Evolutionary conservation across 2,329 filamentous ascomycete species (phyloP).

Genomic region (Fusarium marasasianum): DNA sequence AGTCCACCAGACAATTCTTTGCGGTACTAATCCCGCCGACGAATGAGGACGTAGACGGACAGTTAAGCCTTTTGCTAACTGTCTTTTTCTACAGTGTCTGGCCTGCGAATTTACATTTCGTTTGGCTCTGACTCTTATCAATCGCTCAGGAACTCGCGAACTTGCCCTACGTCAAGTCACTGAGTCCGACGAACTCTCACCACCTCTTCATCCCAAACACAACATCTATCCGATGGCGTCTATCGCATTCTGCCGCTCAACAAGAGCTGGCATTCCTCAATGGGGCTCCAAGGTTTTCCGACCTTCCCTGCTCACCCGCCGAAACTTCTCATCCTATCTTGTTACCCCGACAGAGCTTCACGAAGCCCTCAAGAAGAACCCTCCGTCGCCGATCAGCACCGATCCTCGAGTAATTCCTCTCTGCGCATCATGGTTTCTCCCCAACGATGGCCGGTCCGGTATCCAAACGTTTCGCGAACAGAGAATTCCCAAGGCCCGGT

Average conservation of each 20-base stretch:
- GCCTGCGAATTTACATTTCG: neutral
- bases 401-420: conserved; percentile 86
- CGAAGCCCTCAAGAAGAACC: conserved; percentile 83
- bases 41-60: conserved; percentile 39
- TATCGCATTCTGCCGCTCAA: conserved; percentile 53
- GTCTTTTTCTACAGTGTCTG: conserved; percentile 12
- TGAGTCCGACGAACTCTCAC: conserved; percentile 6
- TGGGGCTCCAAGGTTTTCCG: conserved; percentile 47
- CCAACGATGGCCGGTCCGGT: conserved; percentile 87
- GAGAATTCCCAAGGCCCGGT: conserved; percentile 88
- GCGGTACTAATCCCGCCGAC: conserved; percentile 21
- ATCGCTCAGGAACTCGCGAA: conserved; percentile 26
- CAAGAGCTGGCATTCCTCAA: conserved; percentile 52
- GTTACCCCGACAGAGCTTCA: conserved; percentile 85
- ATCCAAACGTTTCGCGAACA: conserved; percentile 81
- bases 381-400: conserved; percentile 80
- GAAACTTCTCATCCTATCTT: conserved; percentile 79
- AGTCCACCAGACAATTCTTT: conserved; percentile 7
- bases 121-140: conserved; percentile 35
- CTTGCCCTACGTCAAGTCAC: conserved; percentile 34
- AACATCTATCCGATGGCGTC: conserved; percentile 52
- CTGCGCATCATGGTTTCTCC: conserved; percentile 95
- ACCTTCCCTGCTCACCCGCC: conserved; percentile 41
- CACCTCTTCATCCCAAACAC: conserved; percentile 12
- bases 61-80: conserved; percentile 36